phyloP scores from a whole-genome alignment of 148 eudicot genomes.

The Rhododendron mucronatum region DNA sequence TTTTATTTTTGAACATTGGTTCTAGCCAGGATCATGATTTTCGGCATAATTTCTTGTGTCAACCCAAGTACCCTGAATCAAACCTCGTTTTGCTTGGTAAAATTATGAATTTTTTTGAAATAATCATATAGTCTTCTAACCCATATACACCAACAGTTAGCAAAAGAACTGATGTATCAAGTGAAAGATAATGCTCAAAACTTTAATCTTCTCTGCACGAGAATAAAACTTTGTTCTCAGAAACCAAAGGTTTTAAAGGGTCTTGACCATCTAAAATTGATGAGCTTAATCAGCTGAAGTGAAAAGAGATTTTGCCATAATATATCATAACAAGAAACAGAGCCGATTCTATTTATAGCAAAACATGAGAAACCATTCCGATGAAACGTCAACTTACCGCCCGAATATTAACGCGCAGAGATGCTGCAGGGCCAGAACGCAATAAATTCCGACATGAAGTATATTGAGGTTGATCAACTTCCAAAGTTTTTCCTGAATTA shows the following conservation, averaged over 20 bases:
- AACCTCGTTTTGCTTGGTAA: background rate
- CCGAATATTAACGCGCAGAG: constrained; percentile 82
- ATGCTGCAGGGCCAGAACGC: constrained; percentile 94
- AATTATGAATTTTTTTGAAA: background rate
- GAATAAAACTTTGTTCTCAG: background rate
- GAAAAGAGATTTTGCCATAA: background rate
- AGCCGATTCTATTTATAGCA: background rate
- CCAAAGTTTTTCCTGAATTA: constrained; percentile 60
- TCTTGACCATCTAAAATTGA: background rate
- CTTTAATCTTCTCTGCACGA: background rate
- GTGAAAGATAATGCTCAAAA: background rate
- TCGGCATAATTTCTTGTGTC: background rate
- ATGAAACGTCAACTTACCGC: constrained; percentile 61
- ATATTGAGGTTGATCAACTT: constrained; percentile 71
- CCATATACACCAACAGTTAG: background rate
- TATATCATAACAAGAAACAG: background rate
- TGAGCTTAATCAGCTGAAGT: background rate
- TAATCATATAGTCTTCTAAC: background rate
- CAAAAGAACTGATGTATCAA: background rate
- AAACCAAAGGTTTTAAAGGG: constrained; percentile 7
- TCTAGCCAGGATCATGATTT: background rate
- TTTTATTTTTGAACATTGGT: too few species aligned
- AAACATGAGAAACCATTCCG: background rate
- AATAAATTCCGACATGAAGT: constrained; percentile 60
- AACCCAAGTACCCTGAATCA: constrained; percentile 5